Evolutionary conservation across 2,329 filamentous ascomycete genomes (phyloP), one percentile per base, ranked within the genome.

Genomic region (Penicillium sclerotiorum): DNA sequence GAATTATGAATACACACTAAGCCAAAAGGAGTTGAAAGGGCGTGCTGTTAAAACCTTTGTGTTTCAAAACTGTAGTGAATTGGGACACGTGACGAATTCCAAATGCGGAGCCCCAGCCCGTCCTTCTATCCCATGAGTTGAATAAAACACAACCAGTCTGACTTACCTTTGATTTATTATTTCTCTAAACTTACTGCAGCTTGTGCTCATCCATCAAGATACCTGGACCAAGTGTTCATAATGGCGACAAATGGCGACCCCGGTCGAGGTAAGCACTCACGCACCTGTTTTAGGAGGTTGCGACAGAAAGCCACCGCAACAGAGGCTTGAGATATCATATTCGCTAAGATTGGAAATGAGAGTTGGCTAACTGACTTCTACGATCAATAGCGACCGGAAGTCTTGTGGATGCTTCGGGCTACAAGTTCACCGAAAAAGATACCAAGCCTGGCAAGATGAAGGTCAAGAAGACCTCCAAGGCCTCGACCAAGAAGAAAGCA

Each of bases 371-470:
- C 17, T n/a, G 1, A 8, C 9, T 13, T 8, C 2, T 25, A 8
- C 7, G 15, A 8, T n/a, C 1, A 45, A 45, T 22, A 62, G 59
- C 45, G 47, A 61, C 64, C 4, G 69, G 67, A 44, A 74, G 67
- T 52, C 62, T 77, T 43, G 68, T 77, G 37, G 69, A 73, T 64
- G 73, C 73, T 11, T 74, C 74, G 6, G 73, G 74, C 45, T 76
- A 72, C 59, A 74, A 74, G 55, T 75, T 73, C 49, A 70, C 69
- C 5, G 72, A 75, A 52, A 73, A 72, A 50, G 72, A 75, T 58
- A 67, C 65, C 35, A 76, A 75, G 53, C 68, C 66, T 13, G 68
- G 67, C 36, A 77, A 76, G 61, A 69, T 75, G 53, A 74, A 74
- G 60, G 55, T 77, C 49, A 75, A 73, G 61, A 75, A 73, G 59